Percentiles rank a stretch among this genome's conserved stretches.
These are phyloP conservation scores for Penicillium verhagenii DNA, from an alignment of 495 filamentous ascomycete genomes.

Conservation along the genomic window DNA sequence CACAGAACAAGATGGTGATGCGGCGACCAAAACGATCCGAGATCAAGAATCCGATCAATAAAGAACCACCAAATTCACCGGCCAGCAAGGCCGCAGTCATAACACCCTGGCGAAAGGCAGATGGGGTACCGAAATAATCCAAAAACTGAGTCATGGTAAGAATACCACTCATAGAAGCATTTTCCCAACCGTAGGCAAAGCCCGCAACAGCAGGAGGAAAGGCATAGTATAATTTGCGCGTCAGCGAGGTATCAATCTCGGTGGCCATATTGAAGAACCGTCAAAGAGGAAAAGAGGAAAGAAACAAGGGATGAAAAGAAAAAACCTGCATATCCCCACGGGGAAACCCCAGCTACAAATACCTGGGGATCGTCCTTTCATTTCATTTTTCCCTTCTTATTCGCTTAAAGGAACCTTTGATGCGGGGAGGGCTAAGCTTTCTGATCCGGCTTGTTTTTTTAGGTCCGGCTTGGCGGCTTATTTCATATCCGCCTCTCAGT, in stretches of 20 bases:
- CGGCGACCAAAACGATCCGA: constrained; percentile 1
- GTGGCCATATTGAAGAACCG: neutral
- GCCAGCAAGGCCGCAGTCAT: neutral
- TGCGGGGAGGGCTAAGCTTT: constrained; percentile 3
- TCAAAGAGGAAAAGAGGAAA: neutral
- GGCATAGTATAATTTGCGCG: constrained; percentile 1
- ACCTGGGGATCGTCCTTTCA: neutral
- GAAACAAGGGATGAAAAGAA: neutral
- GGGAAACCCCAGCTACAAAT: neutral
- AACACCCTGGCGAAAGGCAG: neutral
- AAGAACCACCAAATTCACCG: neutral
- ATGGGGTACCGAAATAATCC: neutral
- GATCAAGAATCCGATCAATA: neutral
- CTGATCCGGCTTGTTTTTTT: neutral
- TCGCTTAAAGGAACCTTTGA: neutral
- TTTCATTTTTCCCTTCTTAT: too few relatives aligned
- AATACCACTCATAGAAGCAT: constrained; percentile 1
- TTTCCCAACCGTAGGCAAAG: neutral
- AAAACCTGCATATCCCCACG: neutral
- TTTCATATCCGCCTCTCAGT: neutral
- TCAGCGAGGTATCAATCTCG: neutral
- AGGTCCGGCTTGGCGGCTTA: constrained; percentile 1
- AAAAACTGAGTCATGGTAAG: constrained; percentile 1
- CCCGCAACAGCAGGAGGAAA: neutral
- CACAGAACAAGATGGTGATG: constrained; percentile 1